Conservation (phyloP, 257 asterid genomes). For the Solanum neorickii region DNA sequence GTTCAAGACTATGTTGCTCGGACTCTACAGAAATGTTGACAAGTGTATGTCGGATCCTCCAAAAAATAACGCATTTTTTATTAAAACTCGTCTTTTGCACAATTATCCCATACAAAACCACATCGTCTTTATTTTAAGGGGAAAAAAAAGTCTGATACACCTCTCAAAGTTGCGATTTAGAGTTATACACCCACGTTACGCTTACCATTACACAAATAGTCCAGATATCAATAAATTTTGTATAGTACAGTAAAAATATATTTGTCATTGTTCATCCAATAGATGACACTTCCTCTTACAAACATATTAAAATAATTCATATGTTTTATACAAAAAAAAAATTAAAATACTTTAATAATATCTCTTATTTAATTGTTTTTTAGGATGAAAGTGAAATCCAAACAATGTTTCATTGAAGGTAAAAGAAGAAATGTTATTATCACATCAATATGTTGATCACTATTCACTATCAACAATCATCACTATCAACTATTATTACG, state of each 20-base stretch:
- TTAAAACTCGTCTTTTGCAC: not conserved
- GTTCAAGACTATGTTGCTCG: not conserved
- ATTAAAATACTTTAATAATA: not conserved
- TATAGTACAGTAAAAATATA: not conserved
- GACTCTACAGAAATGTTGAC: not conserved
- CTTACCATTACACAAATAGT: not conserved
- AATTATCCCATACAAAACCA: not conserved
- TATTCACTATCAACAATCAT: not conserved
- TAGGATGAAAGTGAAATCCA: not conserved
- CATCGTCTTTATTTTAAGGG: not conserved
- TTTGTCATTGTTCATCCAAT: not conserved
- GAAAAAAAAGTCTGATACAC: rapidly evolving
- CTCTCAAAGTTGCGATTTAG: not conserved
- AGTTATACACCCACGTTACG: not conserved
- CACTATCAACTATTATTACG: not conserved
- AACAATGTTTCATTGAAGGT: not conserved
- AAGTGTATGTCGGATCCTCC: not conserved
- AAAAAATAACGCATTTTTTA: not conserved
- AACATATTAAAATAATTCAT: not conserved
- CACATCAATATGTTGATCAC: not conserved
- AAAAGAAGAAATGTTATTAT: not conserved
- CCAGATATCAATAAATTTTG: not conserved
- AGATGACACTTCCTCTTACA: not conserved
- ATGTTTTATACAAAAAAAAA: not conserved
- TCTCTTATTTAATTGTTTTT: not conserved